Evolutionary conservation across 495 filamentous ascomycete species (phyloP).

Genomic region (Trypethelium eluteriae): DNA sequence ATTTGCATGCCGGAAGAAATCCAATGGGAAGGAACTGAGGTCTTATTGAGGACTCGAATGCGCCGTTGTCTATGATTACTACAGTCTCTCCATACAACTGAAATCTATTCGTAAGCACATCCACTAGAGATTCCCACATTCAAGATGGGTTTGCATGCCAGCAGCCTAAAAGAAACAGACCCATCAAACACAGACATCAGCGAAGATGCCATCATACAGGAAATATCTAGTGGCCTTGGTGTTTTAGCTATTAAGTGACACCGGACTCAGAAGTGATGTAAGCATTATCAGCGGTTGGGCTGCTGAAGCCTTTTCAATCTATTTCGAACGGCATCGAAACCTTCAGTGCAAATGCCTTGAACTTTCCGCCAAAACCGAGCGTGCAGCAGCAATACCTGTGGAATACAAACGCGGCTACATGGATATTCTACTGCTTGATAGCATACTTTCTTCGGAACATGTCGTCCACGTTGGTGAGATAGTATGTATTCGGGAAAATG

Average conservation of each 20-base stretch:
- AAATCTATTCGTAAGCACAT: not conserved
- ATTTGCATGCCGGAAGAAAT: too few species aligned
- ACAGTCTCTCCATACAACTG: not conserved
- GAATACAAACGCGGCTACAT: too few species aligned
- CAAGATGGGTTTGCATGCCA: not conserved
- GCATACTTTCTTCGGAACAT: conserved; percentile 90
- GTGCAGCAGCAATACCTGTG: too few species aligned
- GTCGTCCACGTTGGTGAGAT: conserved; percentile 79
- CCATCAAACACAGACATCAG: not conserved
- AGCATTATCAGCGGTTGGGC: not conserved
- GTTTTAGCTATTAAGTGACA: not conserved
- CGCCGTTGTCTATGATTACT: too few species aligned
- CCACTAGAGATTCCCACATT: not conserved
- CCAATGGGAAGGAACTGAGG: too few species aligned
- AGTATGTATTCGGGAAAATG: conserved; percentile 75
- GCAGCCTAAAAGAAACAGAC: not conserved
- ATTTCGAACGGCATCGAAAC: not conserved
- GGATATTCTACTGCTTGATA: conserved; percentile 62
- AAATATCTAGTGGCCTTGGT: not conserved
- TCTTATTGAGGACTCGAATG: too few species aligned
- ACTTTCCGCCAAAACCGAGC: too few species aligned
- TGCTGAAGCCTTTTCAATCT: not conserved
- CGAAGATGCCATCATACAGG: not conserved
- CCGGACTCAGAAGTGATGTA: not conserved
- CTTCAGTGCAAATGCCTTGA: not conserved